Evolutionary conservation across 495 filamentous ascomycete genomes (phyloP).

Genomic region (Aspergillus saccharolyticus): DNA sequence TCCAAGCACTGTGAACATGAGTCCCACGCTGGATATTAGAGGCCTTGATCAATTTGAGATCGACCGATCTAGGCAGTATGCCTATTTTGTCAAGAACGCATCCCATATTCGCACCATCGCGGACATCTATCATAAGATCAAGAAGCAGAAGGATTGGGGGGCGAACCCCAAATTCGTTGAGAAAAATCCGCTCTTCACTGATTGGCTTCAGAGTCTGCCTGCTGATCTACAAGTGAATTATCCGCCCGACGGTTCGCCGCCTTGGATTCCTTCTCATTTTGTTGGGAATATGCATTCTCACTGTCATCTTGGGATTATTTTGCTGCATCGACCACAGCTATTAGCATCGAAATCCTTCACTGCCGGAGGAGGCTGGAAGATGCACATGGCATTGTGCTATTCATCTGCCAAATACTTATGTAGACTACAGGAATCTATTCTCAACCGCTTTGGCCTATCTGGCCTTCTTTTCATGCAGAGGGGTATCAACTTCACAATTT

Average conservation of each 20-base stretch:
- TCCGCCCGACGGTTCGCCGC: slow-evolving; percentile 70
- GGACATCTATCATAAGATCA: slow-evolving; percentile 68
- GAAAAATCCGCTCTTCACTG: slow-evolving; percentile 65
- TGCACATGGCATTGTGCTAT: slow-evolving; percentile 82
- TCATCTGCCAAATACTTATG: slow-evolving; percentile 83
- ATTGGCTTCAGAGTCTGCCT: slow-evolving; percentile 76
- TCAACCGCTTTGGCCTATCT: slow-evolving; percentile 68
- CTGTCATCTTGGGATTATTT: slow-evolving; percentile 80
- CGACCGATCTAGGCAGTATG: slow-evolving; percentile 73
- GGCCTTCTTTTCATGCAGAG: slow-evolving; percentile 91
- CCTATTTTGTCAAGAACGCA: slow-evolving; percentile 71
- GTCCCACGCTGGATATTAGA: slow-evolving; percentile 54
- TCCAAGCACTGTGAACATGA: slow-evolving; percentile 71
- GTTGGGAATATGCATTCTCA: slow-evolving; percentile 91
- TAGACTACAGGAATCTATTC: slow-evolving; percentile 81
- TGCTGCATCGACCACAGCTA: slow-evolving; percentile 86
- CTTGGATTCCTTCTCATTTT: slow-evolving; percentile 85
- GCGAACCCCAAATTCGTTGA: slow-evolving; percentile 78
- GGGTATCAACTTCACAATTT: slow-evolving; percentile 94
- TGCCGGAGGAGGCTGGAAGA: slow-evolving; percentile 77
- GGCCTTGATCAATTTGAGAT: slow-evolving; percentile 74
- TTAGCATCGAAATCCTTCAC: slow-evolving; percentile 66
- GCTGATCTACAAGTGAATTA: slow-evolving; percentile 74
- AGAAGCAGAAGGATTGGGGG: slow-evolving; percentile 84
- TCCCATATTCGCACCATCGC: slow-evolving; percentile 74